Percentiles rank a stretch among this genome's conserved stretches.
These are phyloP conservation scores for Venturia aucupariae DNA, from an alignment of 2,329 filamentous ascomycete genomes.

Conservation along the genomic window DNA sequence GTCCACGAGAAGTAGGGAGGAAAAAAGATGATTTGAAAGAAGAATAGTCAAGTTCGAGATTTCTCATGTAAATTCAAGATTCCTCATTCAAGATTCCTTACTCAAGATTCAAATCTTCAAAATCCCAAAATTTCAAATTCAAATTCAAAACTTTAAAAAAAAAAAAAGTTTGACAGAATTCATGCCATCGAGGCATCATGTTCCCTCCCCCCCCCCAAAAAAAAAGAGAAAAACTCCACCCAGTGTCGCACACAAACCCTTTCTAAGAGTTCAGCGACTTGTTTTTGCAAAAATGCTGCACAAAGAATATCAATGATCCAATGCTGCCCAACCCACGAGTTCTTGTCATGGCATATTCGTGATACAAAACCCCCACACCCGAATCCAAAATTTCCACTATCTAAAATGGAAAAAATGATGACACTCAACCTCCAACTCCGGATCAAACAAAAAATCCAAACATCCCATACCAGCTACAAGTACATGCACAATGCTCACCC, in stretches of 20 bases:
- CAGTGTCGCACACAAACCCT: not conserved
- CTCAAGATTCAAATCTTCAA: no score
- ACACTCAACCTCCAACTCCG: not conserved
- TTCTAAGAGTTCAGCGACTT: not conserved
- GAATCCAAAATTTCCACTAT: not conserved
- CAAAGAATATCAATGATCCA: not conserved
- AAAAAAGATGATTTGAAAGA: no score
- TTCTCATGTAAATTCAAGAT: no score
- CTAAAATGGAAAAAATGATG: not conserved
- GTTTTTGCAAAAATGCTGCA: not conserved
- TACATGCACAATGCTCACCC: not conserved
- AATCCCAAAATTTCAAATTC: no score
- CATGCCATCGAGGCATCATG: no score
- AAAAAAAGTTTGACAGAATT: no score
- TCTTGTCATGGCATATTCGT: not conserved
- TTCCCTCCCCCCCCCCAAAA: no score
- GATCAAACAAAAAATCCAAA: not conserved
- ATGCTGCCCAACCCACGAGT: not conserved
- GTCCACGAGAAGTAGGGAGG: no score
- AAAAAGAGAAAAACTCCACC: no score
- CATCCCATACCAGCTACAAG: not conserved
- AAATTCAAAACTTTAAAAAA: no score
- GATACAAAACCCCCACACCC: not conserved
- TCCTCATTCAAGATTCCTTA: no score
- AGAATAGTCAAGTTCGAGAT: no score